These are phyloP conservation scores for Dactylonectria estremocensis DNA, from an alignment of 2,329 filamentous ascomycete genomes.

Conservation along the genomic window DNA sequence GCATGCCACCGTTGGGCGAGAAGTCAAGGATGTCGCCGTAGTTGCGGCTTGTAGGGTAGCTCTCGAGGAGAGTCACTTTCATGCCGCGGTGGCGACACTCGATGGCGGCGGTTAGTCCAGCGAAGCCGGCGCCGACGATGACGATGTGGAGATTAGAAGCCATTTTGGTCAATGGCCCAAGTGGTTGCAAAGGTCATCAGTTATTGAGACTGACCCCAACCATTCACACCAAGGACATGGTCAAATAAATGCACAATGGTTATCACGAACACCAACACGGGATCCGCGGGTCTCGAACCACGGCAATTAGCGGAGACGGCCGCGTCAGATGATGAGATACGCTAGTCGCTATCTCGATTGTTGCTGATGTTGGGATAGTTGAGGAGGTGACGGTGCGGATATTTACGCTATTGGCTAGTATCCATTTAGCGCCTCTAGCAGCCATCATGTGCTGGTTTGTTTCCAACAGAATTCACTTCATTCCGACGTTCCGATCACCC, in stretches of 20 bases:
- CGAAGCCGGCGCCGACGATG: slow-evolving; percentile 25
- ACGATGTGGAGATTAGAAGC: slow-evolving; percentile 3
- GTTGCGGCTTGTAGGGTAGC: neutral
- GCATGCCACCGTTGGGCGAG: slow-evolving; percentile 14
- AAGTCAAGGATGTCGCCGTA: slow-evolving; percentile 23
- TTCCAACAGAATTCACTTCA: neutral
- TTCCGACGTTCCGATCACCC: slow-evolving; percentile 7
- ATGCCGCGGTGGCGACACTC: slow-evolving; percentile 21
- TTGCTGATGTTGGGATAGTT: neutral
- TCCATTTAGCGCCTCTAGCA: neutral
- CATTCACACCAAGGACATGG: neutral
- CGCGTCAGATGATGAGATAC: neutral
- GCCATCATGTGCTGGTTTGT: neutral
- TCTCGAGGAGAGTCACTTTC: slow-evolving; percentile 18
- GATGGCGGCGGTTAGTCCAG: slow-evolving; percentile 21
- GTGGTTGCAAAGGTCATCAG: neutral
- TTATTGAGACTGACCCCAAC: neutral
- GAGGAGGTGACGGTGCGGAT: neutral
- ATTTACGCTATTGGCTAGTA: slow-evolving; percentile 7
- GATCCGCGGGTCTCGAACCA: slow-evolving; percentile 1
- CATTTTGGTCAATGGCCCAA: neutral
- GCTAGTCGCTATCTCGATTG: neutral
- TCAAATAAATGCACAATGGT: neutral
- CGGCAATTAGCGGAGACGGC: neutral
- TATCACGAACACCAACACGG: neutral